Percentiles rank a stretch among this genome's conserved stretches.
These are phyloP conservation scores for Plenodomus tracheiphilus DNA, from an alignment of 2,329 filamentous ascomycete genomes.

Conservation along the genomic window DNA sequence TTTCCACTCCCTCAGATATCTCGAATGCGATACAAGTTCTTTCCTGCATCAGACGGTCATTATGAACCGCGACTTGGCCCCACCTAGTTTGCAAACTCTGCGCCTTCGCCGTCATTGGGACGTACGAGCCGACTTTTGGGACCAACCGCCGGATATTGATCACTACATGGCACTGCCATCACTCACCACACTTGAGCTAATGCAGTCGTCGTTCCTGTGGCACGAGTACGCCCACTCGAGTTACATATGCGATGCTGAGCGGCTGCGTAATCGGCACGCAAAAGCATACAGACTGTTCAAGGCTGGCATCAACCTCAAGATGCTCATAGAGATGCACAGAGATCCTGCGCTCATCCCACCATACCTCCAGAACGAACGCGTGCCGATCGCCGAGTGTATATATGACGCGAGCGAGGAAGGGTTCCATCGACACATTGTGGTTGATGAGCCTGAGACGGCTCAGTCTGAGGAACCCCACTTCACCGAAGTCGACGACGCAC, in stretches of 20 bases:
- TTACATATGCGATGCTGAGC: slow-evolving; percentile 30
- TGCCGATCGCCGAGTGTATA: slow-evolving; percentile 27
- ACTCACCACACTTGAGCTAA: slow-evolving; percentile 31
- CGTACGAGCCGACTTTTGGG: slow-evolving; percentile 29
- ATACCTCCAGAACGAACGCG: slow-evolving; percentile 33
- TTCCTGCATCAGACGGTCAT: slow-evolving; percentile 35
- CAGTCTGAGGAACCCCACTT: too few relatives aligned
- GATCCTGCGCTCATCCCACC: slow-evolving; percentile 33
- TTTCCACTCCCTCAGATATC: slow-evolving; percentile 32
- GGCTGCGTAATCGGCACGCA: slow-evolving; percentile 30
- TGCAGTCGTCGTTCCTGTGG: slow-evolving; percentile 23
- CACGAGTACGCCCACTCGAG: slow-evolving; percentile 9
- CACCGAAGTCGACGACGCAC: neutral
- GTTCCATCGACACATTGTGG: slow-evolving; percentile 25
- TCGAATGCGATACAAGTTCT: slow-evolving; percentile 36
- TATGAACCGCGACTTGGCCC: slow-evolving; percentile 29
- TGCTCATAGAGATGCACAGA: slow-evolving; percentile 30
- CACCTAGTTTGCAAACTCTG: slow-evolving; percentile 34
- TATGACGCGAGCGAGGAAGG: slow-evolving; percentile 52
- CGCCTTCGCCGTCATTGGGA: slow-evolving; percentile 28
- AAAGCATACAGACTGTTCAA: slow-evolving; percentile 31
- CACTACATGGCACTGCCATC: slow-evolving; percentile 31
- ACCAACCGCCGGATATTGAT: slow-evolving; percentile 27
- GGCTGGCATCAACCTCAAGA: slow-evolving; percentile 29
- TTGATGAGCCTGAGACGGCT: neutral